Evolutionary conservation across 2,329 filamentous ascomycete genomes (phyloP).

Genomic region (Colletotrichum liriopes): DNA sequence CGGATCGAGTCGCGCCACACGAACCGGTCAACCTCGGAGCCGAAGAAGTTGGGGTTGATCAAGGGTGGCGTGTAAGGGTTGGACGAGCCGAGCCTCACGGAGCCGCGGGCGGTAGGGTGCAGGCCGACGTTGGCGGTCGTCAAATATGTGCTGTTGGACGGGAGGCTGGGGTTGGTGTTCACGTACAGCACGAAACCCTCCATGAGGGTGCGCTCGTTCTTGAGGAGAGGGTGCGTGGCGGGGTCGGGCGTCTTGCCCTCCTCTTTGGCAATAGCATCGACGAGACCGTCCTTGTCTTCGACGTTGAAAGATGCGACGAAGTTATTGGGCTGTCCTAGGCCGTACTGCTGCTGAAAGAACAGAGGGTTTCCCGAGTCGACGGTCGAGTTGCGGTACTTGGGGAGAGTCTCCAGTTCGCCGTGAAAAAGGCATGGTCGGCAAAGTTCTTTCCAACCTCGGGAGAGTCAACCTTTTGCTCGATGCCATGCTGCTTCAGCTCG

Average conservation of each 20-base stretch:
- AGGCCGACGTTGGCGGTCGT: slow-evolving; percentile 45
- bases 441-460: slow-evolving; percentile 67
- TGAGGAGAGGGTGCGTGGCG: slow-evolving; percentile 52
- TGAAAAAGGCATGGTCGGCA: slow-evolving; percentile 55
- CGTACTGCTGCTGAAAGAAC: slow-evolving; percentile 53
- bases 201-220: slow-evolving; percentile 45
- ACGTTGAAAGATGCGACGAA: slow-evolving; percentile 53
- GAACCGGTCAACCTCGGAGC: slow-evolving; percentile 51
- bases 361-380: slow-evolving; percentile 53
- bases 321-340: slow-evolving; percentile 54
- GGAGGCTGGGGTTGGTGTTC: slow-evolving; percentile 29
- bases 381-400: slow-evolving; percentile 51
- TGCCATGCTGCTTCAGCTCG: slow-evolving; percentile 58
- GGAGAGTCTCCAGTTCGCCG: slow-evolving; percentile 52
- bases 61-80: slow-evolving; percentile 43
- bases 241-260: slow-evolving; percentile 51
- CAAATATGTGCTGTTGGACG: slow-evolving; percentile 45
- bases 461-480: slow-evolving; percentile 58
- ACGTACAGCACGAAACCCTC: slow-evolving; percentile 45
- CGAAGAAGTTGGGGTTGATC: slow-evolving; percentile 52
- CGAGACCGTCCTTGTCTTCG: slow-evolving; percentile 48
- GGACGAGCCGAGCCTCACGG: slow-evolving; percentile 45
- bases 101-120: slow-evolving; percentile 49
- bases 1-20: slow-evolving; percentile 49
- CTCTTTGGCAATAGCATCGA: slow-evolving; percentile 52